Base-by-base conservation (phyloP, 805 yeast genomes). In the Yarrowia keelungensis region DNA sequence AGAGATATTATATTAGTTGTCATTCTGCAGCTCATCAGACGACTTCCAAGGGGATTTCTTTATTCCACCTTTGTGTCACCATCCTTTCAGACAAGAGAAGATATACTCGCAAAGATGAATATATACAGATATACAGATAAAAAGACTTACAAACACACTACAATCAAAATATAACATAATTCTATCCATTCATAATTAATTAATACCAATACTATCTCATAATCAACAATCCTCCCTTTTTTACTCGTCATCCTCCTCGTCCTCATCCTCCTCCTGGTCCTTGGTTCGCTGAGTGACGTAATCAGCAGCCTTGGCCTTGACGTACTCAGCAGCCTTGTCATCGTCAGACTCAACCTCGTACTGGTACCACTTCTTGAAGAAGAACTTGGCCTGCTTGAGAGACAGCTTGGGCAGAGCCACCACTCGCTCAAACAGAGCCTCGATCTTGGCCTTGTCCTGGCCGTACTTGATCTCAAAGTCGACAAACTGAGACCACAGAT, bases 401-500 rank as follows among this genome's bases (percentile, higher is more conserved):
- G 90, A 83, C 66, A 94, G 78, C 79, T 91, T 91, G 78, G 81
- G 82, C 71, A 78, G 81, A 41, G 82, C 75, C 51, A 90, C 75
- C 3, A 89, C 91, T 77, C 98, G 86, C 78, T 93, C 97, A 74
- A 92, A 93, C 70, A 94, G 81, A 19, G 86, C 89, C 75, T 89
- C 94, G 45, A 87, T 89, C 77, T 86, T 88, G 72, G 81, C 80
- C 78, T 87, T 88, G 66, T 87, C 89, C 65, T 59, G 65, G 10
- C 73, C 85, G 38, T 79, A 76, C 79, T 91, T 92, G 74, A 91
- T 88, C 78, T 94, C 98, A 78, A 91, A 97, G 78, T 94, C 99
- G 72, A 94, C 85, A 79, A 92, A 94, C 49, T 94, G 97, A 75
- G 90, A 93, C 98, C 98, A 94, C 71, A 94, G 79, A 78, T 94